phyloP scores from a whole-genome alignment of 169 alveolate genomes.

The Perkinsus olseni region DNA sequence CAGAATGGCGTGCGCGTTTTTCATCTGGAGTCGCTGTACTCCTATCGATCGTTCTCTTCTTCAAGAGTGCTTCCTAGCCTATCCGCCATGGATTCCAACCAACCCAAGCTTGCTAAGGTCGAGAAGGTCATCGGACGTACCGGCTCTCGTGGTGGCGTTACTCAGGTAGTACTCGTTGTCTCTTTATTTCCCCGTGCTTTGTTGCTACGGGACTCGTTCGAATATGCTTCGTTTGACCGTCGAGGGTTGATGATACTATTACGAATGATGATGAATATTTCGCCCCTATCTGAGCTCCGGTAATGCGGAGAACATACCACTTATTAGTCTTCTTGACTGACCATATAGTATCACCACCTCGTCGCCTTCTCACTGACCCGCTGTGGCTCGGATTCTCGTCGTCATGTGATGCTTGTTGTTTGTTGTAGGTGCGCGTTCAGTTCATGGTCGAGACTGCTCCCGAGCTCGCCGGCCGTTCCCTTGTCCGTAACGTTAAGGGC shows the following conservation, averaged over 20 bases:
- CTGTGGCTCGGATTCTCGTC: too few species aligned
- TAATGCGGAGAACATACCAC: background rate
- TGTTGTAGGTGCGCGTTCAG: conserved; percentile 1
- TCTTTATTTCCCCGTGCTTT: too few species aligned
- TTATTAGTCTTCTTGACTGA: background rate
- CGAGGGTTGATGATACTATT: background rate
- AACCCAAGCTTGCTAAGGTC: conserved; percentile 86
- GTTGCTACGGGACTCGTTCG: too few species aligned
- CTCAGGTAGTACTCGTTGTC: conserved; percentile 84
- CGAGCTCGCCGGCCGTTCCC: conserved; percentile 76
- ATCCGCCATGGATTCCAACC: conserved; percentile 16
- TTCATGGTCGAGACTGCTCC: conserved; percentile 74
- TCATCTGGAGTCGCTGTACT: background rate
- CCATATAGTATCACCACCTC: background rate
- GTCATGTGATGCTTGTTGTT: background rate
- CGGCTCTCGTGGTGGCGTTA: conserved; percentile 97
- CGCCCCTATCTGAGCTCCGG: conserved; percentile 4
- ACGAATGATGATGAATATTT: background rate
- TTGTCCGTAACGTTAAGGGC: conserved; percentile 95
- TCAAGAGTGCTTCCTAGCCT: background rate
- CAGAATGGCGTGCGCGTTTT: background rate
- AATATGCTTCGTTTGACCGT: too few species aligned
- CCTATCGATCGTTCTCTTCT: conserved; percentile 3
- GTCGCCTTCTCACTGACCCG: too few species aligned
- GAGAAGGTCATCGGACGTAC: conserved; percentile 89